Evolutionary conservation across 1,139 yeast genomes (phyloP), one percentile per base, ranked within the genome.

Genomic region (Yamadazyma trypodendri): DNA sequence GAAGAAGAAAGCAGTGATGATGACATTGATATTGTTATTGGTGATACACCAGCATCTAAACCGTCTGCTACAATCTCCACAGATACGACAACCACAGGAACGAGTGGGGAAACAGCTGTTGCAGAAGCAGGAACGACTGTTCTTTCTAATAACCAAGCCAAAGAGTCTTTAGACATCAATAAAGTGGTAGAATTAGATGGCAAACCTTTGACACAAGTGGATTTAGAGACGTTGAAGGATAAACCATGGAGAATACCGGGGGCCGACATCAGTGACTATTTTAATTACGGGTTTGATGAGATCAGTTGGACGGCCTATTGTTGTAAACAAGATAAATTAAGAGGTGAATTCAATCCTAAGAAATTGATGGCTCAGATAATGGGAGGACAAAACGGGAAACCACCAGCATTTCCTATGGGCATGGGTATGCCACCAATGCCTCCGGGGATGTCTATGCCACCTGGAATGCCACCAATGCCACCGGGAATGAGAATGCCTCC

Each of bases 221-320:
- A 87, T 47, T 72, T 90, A 14, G 95, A 86, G 46, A 84, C 81
- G 35, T 66, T 90, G 33, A 89, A 87, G 48, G 95, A 88, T 46
- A 94, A 94, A 63, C 98, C 98, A 2, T 92, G 99, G 99, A 76
- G 98, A 55, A 83, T 86, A 48, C 97, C 97, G 0, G 97, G 97
- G 36, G 96, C 96, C 3, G 97, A 92, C 60, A 68, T 87, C 31
- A 79, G 95, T 2, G 98, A 92, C 60, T 92, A 89, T 59, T 92
- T 92, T 69, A 92, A 92, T 61, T 92, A 83, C 54, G 98, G 98
- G 2, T 92, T 92, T 57, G 96, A 94, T 58, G 99, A 92, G 63
- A 77, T 86, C 47, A 85, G 97, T 12, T 92, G 99, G 99, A 81
- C 86, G 36, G 90, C 94, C 16, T 92, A 92, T 62, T 83, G 96